A percentile compares a stretch with the other conserved stretches of the same genome.
phyloP scores from a whole-genome alignment of 345 rosid species.

The Triadica sebifera region DNA sequence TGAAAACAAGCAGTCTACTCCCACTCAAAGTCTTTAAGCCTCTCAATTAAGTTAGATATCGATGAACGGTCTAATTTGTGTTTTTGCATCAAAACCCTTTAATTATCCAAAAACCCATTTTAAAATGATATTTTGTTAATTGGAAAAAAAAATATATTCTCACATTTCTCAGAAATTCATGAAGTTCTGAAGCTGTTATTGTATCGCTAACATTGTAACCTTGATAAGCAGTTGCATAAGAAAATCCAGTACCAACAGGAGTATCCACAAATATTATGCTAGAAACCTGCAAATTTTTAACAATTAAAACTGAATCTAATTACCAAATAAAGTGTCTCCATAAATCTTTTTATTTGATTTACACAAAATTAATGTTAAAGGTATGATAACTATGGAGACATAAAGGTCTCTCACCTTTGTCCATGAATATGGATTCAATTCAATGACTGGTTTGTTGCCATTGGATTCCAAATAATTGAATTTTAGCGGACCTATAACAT shows the following conservation, averaged over 20 bases:
- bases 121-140: no score
- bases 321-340: no score
- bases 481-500: background rate
- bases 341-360: no score
- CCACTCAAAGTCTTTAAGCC: no score
- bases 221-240: constrained; percentile 8
- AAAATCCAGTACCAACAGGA: constrained; percentile 19
- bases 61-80: no score
- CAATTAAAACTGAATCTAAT: no score
- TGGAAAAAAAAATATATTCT: background rate
- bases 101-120: background rate
- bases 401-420: background rate
- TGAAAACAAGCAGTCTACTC: no score
- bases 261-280: constrained; percentile 26
- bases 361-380: no score
- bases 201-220: constrained; percentile 2
- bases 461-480: background rate
- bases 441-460: background rate
- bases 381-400: background rate
- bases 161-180: constrained; percentile 12
- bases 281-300: constrained; percentile 20
- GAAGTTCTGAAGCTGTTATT: background rate
- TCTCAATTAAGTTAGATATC: no score
- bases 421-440: constrained; percentile 10
- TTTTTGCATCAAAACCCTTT: background rate